Evolutionary conservation across 495 filamentous ascomycete genomes (phyloP).

Genomic region (Daldinia concentrica): DNA sequence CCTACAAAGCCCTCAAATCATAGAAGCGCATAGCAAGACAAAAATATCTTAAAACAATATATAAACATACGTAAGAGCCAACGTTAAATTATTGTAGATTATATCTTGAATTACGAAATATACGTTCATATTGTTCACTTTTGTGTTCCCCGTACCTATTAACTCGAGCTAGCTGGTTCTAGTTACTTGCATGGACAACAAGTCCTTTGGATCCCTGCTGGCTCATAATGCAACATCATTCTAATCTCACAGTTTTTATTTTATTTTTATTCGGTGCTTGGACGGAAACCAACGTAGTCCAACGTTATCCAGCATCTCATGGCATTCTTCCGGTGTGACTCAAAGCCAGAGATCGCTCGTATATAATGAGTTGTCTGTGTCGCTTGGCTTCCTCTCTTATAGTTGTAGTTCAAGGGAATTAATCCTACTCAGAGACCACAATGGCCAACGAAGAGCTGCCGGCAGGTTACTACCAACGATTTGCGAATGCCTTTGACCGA

Average conservation of each 20-base stretch:
- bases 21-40: neutral
- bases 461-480: neutral
- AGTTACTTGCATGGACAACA: conserved; percentile 1
- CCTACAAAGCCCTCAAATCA: too few species aligned
- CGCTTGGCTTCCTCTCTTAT: neutral
- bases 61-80: neutral
- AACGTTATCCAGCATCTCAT: conserved; percentile 9
- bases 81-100: neutral
- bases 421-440: neutral
- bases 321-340: conserved; percentile 18
- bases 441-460: conserved; percentile 19
- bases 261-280: conserved; percentile 4
- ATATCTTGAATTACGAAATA: neutral
- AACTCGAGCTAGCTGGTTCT: neutral
- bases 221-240: conserved; percentile 13
- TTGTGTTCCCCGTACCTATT: neutral
- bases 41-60: neutral
- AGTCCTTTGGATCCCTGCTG: neutral
- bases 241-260: conserved; percentile 7
- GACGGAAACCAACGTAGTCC: conserved; percentile 14
- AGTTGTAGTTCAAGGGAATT: neutral
- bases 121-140: neutral
- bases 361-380: conserved; percentile 7
- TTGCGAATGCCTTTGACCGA: neutral
- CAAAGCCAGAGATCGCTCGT: conserved; percentile 3